Base-by-base conservation (phyloP, 2,329 filamentous ascomycete genomes). In the Diaporthe sp. region DNA sequence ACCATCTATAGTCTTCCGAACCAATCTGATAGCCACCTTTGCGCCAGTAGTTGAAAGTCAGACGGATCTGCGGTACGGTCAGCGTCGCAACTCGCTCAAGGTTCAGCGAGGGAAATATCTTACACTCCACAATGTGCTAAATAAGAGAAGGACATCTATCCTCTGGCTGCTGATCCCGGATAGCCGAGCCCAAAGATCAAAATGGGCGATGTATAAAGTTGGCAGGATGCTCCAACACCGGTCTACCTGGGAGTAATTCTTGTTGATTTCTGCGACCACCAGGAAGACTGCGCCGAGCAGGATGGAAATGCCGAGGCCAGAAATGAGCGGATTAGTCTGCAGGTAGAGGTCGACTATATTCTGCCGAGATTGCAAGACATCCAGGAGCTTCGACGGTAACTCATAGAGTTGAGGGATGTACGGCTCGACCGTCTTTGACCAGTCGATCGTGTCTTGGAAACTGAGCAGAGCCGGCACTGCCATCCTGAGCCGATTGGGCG, bases 41-140 rank as follows among this genome's bases (percentile, higher is more conserved):
- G 75, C 97, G 93, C 93, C 94, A 98, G 86, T 98, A 99, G 85
- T 99, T 99, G 88, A 91, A 98, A 3, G 96, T 98, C 84, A 99
- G 87, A 15, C 97, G 94, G 75, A 86, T 83, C 94, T 95, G 76
- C 22, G 58, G 77, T 67, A 76, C 6, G 51, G 76, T 84, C 62
- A 82, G 80, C 71, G 76, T 57, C 17, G 34, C 31, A 25, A 34
- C 42, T 57, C n/a, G n/a, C 25, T 7, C 39, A 19, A 8, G 13
- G 37, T 70, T 12, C 12, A 31, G 19, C 19, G 71, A 19, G 31
- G n/a, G 37, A 3, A 19, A 34, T 3, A 82, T 15, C 93, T 84
- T 86, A 95, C 94, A 84, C 94, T 94, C 97, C 97, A 99, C 12
- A 96, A 79, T 1, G 90, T 84, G 70, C 92, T 94, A 79, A 95